Conservation (phyloP, 352 stramenopile genomes). For the Globisporangium acanthophoron region DNA sequence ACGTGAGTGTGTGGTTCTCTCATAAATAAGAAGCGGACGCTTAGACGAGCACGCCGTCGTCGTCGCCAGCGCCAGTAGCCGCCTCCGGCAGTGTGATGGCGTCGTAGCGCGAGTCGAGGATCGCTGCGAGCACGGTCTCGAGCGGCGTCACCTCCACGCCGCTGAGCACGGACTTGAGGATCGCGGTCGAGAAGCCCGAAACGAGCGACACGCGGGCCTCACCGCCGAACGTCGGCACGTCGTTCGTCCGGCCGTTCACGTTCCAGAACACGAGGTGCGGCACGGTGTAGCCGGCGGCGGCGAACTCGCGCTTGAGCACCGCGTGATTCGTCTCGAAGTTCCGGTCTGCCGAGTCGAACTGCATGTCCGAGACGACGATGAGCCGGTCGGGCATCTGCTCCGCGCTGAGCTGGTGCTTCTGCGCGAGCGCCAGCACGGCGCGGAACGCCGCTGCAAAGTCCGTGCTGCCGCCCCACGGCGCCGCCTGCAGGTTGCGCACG, state of each 20-base stretch:
- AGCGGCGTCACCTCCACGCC: slow-evolving; percentile 12
- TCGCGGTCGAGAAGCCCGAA: slow-evolving; percentile 42
- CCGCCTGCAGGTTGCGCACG: slow-evolving; percentile 15
- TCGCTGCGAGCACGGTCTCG: slow-evolving; percentile 13
- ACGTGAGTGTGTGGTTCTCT: neutral
- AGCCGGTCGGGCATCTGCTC: slow-evolving; percentile 55
- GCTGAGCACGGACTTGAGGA: slow-evolving; percentile 30
- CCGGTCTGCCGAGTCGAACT: slow-evolving; percentile 28
- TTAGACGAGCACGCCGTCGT: slow-evolving; percentile 15
- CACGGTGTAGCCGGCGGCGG: slow-evolving; percentile 24
- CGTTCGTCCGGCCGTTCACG: slow-evolving; percentile 32
- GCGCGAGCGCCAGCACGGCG: slow-evolving; percentile 39
- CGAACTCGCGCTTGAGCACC: slow-evolving; percentile 33
- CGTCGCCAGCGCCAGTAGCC: neutral
- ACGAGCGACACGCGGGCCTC: slow-evolving; percentile 40
- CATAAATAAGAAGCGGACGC: neutral
- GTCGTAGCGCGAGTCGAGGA: slow-evolving; percentile 36
- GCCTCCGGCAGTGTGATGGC: slow-evolving; percentile 26
- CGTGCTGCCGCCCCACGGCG: slow-evolving; percentile 45
- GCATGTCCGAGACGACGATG: slow-evolving; percentile 83
- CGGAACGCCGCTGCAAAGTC: slow-evolving; percentile 64
- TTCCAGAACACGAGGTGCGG: slow-evolving; percentile 81
- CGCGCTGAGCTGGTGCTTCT: slow-evolving; percentile 18
- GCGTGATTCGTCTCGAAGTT: slow-evolving; percentile 41
- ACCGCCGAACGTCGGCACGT: slow-evolving; percentile 24